Percentiles rank a stretch among this genome's conserved stretches.
Conservation (phyloP, 306 rosid species). For the Trifolium fragiferum region DNA sequence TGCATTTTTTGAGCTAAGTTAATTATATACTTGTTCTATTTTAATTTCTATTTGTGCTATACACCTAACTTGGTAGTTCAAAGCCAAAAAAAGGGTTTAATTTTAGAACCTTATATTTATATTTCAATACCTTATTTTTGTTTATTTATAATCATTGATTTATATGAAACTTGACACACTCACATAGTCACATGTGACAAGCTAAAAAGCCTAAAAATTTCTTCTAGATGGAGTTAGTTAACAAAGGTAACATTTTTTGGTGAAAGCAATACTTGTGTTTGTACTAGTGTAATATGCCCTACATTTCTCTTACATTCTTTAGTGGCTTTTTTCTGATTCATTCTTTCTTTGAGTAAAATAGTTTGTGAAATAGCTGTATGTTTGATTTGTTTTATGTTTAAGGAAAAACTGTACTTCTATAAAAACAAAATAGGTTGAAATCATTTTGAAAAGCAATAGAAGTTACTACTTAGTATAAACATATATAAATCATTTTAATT, state of each 20-base stretch:
- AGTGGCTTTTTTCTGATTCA: constrained; percentile 31
- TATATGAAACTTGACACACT: not conserved
- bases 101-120: not conserved
- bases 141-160: not conserved
- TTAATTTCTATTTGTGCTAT: not conserved
- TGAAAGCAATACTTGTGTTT: constrained; percentile 4
- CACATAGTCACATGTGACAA: constrained; percentile 3
- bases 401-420: not conserved
- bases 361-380: not conserved
- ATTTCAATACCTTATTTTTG: not conserved
- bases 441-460: too few relatives aligned
- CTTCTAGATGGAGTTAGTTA: constrained; percentile 7
- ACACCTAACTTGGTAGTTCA: constrained; percentile 1
- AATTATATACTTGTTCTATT: not conserved
- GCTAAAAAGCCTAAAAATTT: constrained; percentile 1
- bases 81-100: not conserved
- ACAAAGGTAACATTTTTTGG: constrained; percentile 26
- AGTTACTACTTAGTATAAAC: too few relatives aligned
- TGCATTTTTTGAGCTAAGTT: constrained; percentile 20
- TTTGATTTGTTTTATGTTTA: not conserved
- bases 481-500: too few relatives aligned
- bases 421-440: too few relatives aligned
- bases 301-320: constrained; percentile 9
- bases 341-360: not conserved
- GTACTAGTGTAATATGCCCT: constrained; percentile 13